Conservation (phyloP, 73 alveolate genomes). For the Uronychia setigera region DNA sequence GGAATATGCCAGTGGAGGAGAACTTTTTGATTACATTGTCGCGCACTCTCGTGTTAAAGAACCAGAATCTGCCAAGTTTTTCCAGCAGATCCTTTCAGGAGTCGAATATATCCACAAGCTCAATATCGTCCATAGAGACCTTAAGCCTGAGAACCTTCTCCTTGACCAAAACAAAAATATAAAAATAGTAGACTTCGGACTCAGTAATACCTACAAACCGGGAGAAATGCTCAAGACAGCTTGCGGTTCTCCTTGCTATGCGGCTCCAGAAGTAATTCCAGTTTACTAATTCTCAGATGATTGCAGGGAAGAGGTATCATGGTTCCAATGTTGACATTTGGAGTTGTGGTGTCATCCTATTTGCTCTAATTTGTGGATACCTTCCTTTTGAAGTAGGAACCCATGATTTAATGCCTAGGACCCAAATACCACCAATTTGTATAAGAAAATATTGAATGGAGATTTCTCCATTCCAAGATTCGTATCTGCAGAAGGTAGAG, state of each 20-base stretch:
- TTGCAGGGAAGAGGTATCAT: conserved; percentile 16
- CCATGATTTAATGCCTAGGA: conserved; percentile 56
- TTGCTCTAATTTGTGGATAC: conserved; percentile 7
- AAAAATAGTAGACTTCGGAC: conserved; percentile 42
- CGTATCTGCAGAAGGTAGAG: conserved; percentile 81
- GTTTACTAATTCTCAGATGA: conserved; percentile 52
- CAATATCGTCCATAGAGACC: conserved; percentile 60
- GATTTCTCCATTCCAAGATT: conserved; percentile 79
- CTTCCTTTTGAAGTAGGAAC: conserved; percentile 10
- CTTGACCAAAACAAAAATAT: conserved; percentile 42
- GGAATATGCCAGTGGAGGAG: conserved; percentile 85
- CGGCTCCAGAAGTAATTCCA: conserved; percentile 31
- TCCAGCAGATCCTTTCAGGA: conserved; percentile 54
- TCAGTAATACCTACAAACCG: conserved; percentile 14
- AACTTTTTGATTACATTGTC: conserved; percentile 78
- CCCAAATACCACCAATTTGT: conserved; percentile 73
- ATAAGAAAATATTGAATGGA: conserved; percentile 86
- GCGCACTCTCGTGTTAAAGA: conserved; percentile 70
- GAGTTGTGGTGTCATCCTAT: conserved; percentile 45
- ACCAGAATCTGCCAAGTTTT: conserved; percentile 66
- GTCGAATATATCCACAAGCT: conserved; percentile 53
- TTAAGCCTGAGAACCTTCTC: conserved; percentile 59
- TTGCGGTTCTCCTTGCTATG: conserved; percentile 30
- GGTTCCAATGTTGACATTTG: conserved; percentile 33
- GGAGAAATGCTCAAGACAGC: conserved; percentile 3